phyloP scores from a whole-genome alignment of 495 filamentous ascomycete species.

The Podospora tetraspora region DNA sequence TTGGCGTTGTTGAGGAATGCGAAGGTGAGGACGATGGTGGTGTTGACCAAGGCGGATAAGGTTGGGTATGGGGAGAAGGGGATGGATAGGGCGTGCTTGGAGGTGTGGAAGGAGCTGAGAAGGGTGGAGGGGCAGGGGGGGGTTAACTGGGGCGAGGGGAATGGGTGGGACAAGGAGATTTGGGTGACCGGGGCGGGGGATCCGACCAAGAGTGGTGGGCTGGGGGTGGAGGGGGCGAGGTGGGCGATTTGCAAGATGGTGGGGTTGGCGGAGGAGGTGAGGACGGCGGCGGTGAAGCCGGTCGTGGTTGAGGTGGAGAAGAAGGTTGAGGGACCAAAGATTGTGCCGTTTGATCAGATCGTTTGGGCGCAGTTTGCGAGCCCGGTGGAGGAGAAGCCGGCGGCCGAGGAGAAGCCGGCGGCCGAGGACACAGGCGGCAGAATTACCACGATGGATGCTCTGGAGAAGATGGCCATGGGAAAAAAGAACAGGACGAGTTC shows the following conservation, averaged over 20 bases:
- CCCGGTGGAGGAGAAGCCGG: no score
- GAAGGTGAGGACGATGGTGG: constrained; percentile 66
- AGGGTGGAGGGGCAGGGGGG: constrained; percentile 27
- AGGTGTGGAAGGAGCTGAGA: constrained; percentile 35
- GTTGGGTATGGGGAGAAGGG: constrained; percentile 23
- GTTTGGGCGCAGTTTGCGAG: background rate
- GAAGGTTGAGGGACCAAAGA: constrained; percentile 6
- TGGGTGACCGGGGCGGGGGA: constrained; percentile 46
- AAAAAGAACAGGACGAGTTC: no score
- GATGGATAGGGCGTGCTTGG: constrained; percentile 32
- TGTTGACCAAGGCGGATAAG: constrained; percentile 79
- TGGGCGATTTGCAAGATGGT: constrained; percentile 39
- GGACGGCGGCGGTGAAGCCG: constrained; percentile 2
- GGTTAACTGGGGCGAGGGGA: constrained; percentile 27
- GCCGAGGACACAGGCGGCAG: no score
- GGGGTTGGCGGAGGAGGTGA: constrained; percentile 30
- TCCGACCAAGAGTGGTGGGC: constrained; percentile 17
- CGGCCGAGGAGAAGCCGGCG: no score
- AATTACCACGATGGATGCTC: no score
- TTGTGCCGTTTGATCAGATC: constrained; percentile 33
- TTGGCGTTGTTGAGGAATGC: constrained; percentile 57
- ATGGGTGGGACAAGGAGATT: constrained; percentile 45
- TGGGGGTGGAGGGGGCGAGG: constrained; percentile 33
- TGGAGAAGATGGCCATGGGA: no score
- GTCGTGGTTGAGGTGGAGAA: constrained; percentile 8